Conservation (phyloP, 2,329 filamentous ascomycete species). For the Penicillium aurantiogriseum region DNA sequence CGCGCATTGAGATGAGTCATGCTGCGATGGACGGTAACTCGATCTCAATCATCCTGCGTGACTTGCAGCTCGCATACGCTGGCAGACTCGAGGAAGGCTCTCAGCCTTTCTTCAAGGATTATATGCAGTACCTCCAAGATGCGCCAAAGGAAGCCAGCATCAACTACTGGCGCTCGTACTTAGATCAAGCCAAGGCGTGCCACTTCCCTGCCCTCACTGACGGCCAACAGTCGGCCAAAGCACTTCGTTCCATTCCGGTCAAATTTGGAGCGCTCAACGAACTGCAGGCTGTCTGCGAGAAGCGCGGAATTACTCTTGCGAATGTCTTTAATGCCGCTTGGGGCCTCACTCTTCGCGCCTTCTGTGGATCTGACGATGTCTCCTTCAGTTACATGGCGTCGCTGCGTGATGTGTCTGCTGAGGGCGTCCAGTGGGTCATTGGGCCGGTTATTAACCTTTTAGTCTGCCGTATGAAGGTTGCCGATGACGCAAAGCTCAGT, state of each 20-base stretch:
- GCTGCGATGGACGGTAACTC: constrained; percentile 54
- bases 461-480: constrained; percentile 44
- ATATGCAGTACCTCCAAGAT: constrained; percentile 32
- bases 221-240: constrained; percentile 22
- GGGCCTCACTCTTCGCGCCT: constrained; percentile 60
- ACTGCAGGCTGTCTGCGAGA: constrained; percentile 43
- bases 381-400: constrained; percentile 49
- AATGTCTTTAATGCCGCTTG: constrained; percentile 69
- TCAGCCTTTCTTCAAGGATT: constrained; percentile 38
- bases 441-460: constrained; percentile 50
- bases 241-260: constrained; percentile 32
- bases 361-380: constrained; percentile 69
- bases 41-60: constrained; percentile 49
- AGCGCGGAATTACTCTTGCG: constrained; percentile 48
- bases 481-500: constrained; percentile 32
- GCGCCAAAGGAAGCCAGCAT: constrained; percentile 30
- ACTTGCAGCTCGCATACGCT: constrained; percentile 49
- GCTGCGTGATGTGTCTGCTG: constrained; percentile 43
- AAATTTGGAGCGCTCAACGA: constrained; percentile 29
- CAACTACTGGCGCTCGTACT: constrained; percentile 41
- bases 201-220: constrained; percentile 39
- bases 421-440: constrained; percentile 43
- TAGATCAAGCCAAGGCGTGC: constrained; percentile 35
- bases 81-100: constrained; percentile 39
- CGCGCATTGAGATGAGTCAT: constrained; percentile 53